These are phyloP conservation scores for Penicillium sclerotiorum DNA, from an alignment of 2,329 filamentous ascomycete genomes.

Conservation along the genomic window DNA sequence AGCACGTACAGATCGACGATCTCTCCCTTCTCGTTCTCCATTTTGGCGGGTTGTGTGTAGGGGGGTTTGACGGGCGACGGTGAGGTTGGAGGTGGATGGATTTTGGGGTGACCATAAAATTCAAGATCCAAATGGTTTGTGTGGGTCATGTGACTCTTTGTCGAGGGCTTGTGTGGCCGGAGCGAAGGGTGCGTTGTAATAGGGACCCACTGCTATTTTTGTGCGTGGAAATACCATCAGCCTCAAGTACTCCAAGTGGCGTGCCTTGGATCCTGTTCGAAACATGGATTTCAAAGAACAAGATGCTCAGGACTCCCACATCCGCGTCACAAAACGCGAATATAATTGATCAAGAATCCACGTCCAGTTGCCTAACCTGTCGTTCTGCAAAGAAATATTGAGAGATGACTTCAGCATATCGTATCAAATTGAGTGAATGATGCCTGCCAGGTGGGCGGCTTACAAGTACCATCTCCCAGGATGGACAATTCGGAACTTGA, in stretches of 20 bases:
- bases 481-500: too few relatives aligned
- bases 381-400: too few relatives aligned
- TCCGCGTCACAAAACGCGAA: too few relatives aligned
- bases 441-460: too few relatives aligned
- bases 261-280: background rate
- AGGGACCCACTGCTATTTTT: background rate
- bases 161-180: conserved; percentile 38
- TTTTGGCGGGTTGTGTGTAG: conserved; percentile 60
- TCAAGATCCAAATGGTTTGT: conserved; percentile 36
- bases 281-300: too few relatives aligned
- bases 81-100: conserved; percentile 36
- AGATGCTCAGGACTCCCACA: too few relatives aligned
- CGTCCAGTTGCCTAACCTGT: too few relatives aligned
- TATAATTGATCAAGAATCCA: too few relatives aligned
- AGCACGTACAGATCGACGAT: conserved; percentile 92
- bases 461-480: too few relatives aligned
- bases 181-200: conserved; percentile 17
- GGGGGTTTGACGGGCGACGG: conserved; percentile 41
- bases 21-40: conserved; percentile 99
- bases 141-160: conserved; percentile 47
- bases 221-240: conserved; percentile 24
- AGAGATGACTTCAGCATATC: too few relatives aligned
- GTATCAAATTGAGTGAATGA: too few relatives aligned
- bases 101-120: conserved; percentile 35
- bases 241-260: background rate